Conservation (phyloP, 352 stramenopile species). For the Hyaloperonospora brassicae region DNA sequence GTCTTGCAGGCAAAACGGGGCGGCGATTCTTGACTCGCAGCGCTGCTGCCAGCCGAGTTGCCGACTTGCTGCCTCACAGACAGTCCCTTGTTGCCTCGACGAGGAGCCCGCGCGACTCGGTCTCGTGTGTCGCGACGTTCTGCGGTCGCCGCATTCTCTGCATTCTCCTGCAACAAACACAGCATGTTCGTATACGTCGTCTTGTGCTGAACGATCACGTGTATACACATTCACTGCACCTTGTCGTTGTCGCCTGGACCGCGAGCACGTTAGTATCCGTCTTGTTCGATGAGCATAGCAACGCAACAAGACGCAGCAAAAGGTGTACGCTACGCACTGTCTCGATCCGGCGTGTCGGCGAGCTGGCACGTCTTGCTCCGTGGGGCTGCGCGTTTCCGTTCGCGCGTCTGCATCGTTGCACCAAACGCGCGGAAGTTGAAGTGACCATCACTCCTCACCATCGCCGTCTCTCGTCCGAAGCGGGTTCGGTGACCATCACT, state of each 20-base stretch:
- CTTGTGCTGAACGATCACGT: neutral
- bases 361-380: conserved; percentile 28
- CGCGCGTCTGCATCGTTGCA: conserved; percentile 20
- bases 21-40: conserved; percentile 34
- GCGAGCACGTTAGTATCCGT: neutral
- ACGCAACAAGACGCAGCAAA: neutral
- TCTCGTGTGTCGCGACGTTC: conserved; percentile 16
- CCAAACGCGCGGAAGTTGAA: conserved; percentile 24
- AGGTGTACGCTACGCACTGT: conserved; percentile 4
- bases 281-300: neutral
- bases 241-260: conserved; percentile 16
- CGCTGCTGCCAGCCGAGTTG: neutral
- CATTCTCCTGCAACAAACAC: conserved; percentile 23
- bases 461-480: no score
- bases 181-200: neutral
- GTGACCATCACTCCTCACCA: conserved; percentile 24
- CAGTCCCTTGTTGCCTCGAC: conserved; percentile 10
- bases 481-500: conserved; percentile 23
- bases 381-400: conserved; percentile 4
- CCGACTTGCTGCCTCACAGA: conserved; percentile 12
- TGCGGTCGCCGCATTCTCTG: conserved; percentile 13
- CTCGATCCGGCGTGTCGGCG: conserved; percentile 25
- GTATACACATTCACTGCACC: conserved; percentile 1
- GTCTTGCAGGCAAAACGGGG: conserved; percentile 45
- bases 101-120: neutral